Evolutionary conservation across 345 rosid species (phyloP), one percentile per base, ranked within the genome.

Genomic region (Zanthoxylum bungeanum): DNA sequence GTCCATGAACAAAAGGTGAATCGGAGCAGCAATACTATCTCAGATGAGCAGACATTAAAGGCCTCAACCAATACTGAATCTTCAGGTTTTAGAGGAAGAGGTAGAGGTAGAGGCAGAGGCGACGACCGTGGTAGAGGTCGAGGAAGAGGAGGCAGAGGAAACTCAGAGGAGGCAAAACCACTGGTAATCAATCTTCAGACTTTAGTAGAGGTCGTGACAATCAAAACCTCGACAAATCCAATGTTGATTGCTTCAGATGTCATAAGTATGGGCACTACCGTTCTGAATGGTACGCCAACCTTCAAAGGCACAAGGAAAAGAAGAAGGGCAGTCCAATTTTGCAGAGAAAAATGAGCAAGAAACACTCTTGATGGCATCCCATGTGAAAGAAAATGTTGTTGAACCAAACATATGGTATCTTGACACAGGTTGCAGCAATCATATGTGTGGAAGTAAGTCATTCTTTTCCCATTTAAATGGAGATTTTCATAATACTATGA

Each of bases 241-340:
- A 57, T 0, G 9, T 74, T 0, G 59, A 73, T 2, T 65, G 59
- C 2, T 73, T 9, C 1, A 12, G 2, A n/a, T 67, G 62, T 67
- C 73, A 74, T 5, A 17, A 66, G 8, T 47, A 46, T 19, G 44
- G 55, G 0, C 68, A 67, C 3, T 40, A 11, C 1, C 0, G 46
- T 40, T 40, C 46, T n/a, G 16, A 67, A 67, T 67, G 68, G 3
- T 21, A 11, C 2, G 64, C 47, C 3, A 64, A 22, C 1, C 9
- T 72, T n/a, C n/a, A n/a, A n/a, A n/a, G n/a, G 11, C 59, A 17
- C 8, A 50, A 1, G 53, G 62, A 28, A 57, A 17, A 4, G 39
- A 4, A 4, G 9, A 37, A 37, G 62, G 63, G 75, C 3, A 50
- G 17, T 72, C 69, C 0, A 73, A 64, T 34, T 73, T 37, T 64